Base-by-base conservation (phyloP, 2,329 filamentous ascomycete species). In the Cladosporium colombiae region DNA sequence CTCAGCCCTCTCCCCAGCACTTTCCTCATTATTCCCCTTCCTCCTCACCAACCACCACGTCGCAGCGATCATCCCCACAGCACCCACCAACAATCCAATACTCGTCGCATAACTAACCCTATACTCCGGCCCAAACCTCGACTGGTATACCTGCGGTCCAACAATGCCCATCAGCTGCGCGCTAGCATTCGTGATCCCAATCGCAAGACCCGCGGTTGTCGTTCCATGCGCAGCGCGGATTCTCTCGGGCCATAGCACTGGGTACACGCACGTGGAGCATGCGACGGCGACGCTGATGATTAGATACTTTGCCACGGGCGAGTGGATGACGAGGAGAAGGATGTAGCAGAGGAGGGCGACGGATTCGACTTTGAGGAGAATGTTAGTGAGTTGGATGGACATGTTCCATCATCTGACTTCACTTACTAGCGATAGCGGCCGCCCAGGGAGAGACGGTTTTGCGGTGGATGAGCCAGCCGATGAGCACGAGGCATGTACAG, bases 171-270 rank as follows among this genome's bases (percentile, higher is more conserved):
- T 75, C 49, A 80, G 68, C 62, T 79, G 77, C 35, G 73, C 72
- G 13, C 69, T 68, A 3, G 73, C 73, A 62, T 78, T 79, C 5
- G 78, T 79, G 7, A 78, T 65, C 1, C 78, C 77, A 57, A 80
- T 80, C 3, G 77, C 76, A 16, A 80, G 66, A 2, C 74, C 78
- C 6, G 78, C 77, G 16, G 75, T 76, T 6, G 78, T 79, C 0
- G 78, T 80, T 6, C 78, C 78, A 55, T 74, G 74, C 5, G 77
- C 77, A 3, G 76, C 78, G 27, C 78, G 72, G 40, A 81, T 80
- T 6, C 78, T 73, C 61, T 80, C 78, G 8, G 78, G 79, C 78
- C 77, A 80, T 8, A 80, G 71, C 53, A 80, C 76, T 1, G 78
- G 75, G 64, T 78, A 78, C 65, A 80, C 78, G 8, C 75, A 77